Conservation (phyloP, 768 basidiomycete species). For the Lactarius evosmus region DNA sequence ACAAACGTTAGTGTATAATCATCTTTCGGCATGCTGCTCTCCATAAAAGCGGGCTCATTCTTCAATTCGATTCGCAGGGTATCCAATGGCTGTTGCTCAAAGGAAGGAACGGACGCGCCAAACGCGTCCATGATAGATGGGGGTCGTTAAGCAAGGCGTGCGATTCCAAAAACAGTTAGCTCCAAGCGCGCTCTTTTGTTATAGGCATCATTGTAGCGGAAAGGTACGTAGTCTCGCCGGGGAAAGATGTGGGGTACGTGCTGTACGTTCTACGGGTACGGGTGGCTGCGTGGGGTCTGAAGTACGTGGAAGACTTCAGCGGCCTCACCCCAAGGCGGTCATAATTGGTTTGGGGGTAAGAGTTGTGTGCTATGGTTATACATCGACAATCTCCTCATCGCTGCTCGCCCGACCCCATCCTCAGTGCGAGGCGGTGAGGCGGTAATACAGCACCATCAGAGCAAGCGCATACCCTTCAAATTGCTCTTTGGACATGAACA, state of each 20-base stretch:
- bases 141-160: conserved; percentile 3
- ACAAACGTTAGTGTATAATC: conserved; percentile 20
- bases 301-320: too few species aligned
- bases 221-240: not conserved
- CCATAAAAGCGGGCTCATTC: conserved; percentile 9
- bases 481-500: conserved; percentile 97
- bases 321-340: too few species aligned
- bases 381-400: not conserved
- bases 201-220: not conserved
- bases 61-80: conserved; percentile 16
- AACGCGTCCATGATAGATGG: conserved; percentile 22
- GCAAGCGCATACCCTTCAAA: conserved; percentile 86
- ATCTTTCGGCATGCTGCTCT: conserved; percentile 21
- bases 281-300: too few species aligned
- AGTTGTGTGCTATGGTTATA: not conserved
- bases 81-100: conserved; percentile 20
- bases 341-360: too few species aligned
- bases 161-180: not conserved
- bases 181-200: not conserved
- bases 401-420: not conserved
- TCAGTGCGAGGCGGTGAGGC: conserved; percentile 7
- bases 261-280: not conserved
- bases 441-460: conserved; percentile 52
- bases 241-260: not conserved
- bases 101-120: conserved; percentile 10